These are phyloP conservation scores for Harringtonia lauricola DNA, from an alignment of 2,329 filamentous ascomycete species.

Conservation along the genomic window DNA sequence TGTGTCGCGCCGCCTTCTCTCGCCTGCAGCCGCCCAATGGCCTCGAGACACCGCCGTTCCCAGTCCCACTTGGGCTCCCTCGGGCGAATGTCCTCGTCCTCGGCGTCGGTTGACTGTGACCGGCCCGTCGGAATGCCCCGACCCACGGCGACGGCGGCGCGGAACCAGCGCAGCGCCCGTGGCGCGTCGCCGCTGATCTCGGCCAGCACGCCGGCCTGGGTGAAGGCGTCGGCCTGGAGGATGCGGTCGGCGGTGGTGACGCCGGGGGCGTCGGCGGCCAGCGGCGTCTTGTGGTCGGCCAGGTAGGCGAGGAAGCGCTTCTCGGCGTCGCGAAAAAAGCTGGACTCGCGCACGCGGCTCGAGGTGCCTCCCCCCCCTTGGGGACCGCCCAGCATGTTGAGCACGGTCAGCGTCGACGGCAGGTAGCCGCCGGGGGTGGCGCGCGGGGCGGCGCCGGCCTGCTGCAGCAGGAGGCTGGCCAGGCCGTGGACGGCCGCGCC, in stretches of 20 bases:
- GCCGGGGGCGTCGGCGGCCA: background rate
- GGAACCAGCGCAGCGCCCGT: conserved; percentile 18
- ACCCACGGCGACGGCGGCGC: conserved; percentile 5
- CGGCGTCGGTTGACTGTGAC: conserved; percentile 4
- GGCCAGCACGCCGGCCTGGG: conserved; percentile 21
- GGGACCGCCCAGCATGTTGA: conserved; percentile 12
- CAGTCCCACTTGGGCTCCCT: conserved; percentile 21
- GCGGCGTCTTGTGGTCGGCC: background rate
- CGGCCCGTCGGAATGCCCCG: background rate
- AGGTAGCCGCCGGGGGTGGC: conserved; percentile 15
- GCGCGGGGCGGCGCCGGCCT: conserved; percentile 9
- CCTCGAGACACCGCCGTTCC: conserved; percentile 20
- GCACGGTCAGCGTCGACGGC: conserved; percentile 24
- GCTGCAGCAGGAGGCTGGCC: conserved; percentile 22
- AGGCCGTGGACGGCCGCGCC: conserved; percentile 11
- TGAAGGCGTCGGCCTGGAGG: conserved; percentile 22
- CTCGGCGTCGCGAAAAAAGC: conserved; percentile 13
- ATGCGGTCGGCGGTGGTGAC: conserved; percentile 1
- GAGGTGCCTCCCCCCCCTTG: too few relatives aligned
- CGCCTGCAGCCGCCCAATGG: conserved; percentile 17
- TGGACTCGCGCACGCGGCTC: conserved; percentile 5
- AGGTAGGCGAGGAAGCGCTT: conserved; percentile 15
- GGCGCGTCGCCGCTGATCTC: conserved; percentile 10
- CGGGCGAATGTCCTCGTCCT: background rate
- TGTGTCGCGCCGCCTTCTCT: background rate